phyloP scores from a whole-genome alignment of 768 basidiomycete species.

The Punctularia strigosozonata region DNA sequence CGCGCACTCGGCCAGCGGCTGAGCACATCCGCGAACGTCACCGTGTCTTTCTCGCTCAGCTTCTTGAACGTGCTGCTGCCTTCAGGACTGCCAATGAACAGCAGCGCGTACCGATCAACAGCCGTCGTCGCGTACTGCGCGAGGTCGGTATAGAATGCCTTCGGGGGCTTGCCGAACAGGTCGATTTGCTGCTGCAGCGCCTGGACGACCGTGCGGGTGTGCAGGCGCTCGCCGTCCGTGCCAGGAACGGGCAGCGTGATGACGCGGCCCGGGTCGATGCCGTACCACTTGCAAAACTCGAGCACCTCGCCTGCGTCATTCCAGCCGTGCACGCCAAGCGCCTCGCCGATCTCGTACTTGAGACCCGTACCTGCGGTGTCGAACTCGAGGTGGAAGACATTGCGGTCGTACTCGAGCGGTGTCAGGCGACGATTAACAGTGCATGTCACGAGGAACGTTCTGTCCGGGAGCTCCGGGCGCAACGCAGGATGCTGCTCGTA shows the following conservation, averaged over 20 bases:
- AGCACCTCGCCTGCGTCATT: conserved; percentile 83
- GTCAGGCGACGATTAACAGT: conserved; percentile 92
- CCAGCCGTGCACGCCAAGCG: conserved; percentile 95
- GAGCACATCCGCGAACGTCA: conserved; percentile 85
- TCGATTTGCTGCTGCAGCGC: conserved; percentile 94
- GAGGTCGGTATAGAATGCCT: conserved; percentile 88
- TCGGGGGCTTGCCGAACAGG: conserved; percentile 90
- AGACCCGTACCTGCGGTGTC: conserved; percentile 85
- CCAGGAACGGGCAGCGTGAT: conserved; percentile 69
- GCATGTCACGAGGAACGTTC: conserved; percentile 89
- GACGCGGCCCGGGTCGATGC: conserved; percentile 66
- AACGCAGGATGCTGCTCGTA: conserved; percentile 55
- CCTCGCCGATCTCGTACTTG: conserved; percentile 93
- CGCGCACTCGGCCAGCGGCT: conserved; percentile 64
- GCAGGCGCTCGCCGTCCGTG: conserved; percentile 50
- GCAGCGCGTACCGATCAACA: conserved; percentile 67
- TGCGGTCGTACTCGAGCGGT: conserved; percentile 91
- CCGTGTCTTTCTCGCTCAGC: conserved; percentile 87
- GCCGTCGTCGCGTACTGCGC: conserved; percentile 59
- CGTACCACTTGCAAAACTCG: conserved; percentile 90
- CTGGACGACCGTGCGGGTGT: conserved; percentile 93
- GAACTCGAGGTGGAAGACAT: conserved; percentile 98
- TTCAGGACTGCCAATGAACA: conserved; percentile 90
- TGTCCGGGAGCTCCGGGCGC: conserved; percentile 79
- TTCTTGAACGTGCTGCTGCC: conserved; percentile 92